phyloP scores from a whole-genome alignment of 1,284 basidiomycete genomes.

The Termitomyces sp. region DNA sequence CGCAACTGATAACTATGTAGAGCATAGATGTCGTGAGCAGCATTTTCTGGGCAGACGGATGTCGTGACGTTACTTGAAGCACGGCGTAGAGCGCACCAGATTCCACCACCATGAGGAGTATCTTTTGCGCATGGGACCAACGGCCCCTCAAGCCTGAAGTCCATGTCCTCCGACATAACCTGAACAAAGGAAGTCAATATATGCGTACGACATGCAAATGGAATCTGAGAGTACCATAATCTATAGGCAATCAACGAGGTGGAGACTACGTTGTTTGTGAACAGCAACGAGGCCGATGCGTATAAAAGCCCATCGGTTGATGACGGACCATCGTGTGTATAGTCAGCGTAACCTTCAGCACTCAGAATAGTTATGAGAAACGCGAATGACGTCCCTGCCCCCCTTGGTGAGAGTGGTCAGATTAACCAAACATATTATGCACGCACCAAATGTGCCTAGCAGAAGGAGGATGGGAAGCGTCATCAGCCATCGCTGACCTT shows the following conservation, averaged over 20 bases:
- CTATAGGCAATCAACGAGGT: constrained; percentile 8
- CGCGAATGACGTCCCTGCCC: constrained; percentile 1
- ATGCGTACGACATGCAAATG: neutral
- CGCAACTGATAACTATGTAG: neutral
- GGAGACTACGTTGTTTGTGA: constrained; percentile 9
- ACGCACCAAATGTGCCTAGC: constrained; percentile 2
- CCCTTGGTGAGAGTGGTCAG: neutral
- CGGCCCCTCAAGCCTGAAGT: neutral
- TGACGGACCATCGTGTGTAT: neutral
- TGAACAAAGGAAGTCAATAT: neutral
- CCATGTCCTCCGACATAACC: constrained; percentile 2
- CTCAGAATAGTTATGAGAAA: constrained; percentile 1
- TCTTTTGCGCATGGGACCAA: constrained; percentile 11
- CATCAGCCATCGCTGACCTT: constrained; percentile 1
- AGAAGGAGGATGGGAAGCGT: constrained; percentile 5
- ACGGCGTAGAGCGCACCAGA: constrained; percentile 8
- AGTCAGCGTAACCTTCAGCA: neutral
- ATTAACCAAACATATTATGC: neutral
- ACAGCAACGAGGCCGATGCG: constrained; percentile 1
- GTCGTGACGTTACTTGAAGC: constrained; percentile 2
- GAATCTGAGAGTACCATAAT: constrained; percentile 5
- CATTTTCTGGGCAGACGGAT: neutral
- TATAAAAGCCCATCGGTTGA: neutral
- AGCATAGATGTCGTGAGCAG: neutral
- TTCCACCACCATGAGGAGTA: constrained; percentile 8